phyloP scores from a whole-genome alignment of 2,329 filamentous ascomycete species.

The Cadophora sp. region DNA sequence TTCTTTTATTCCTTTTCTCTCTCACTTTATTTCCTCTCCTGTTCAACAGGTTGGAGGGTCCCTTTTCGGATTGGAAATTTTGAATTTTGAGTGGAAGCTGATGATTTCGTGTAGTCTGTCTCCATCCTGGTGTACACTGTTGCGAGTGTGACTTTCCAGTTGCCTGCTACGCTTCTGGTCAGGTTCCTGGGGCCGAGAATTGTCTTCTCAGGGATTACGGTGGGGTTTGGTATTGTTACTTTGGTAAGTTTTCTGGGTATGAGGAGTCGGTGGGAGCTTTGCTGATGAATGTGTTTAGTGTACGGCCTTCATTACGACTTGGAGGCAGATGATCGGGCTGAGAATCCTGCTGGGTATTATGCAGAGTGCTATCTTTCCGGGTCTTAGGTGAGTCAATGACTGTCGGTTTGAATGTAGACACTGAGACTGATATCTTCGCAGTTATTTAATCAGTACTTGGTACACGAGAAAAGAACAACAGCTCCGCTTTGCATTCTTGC shows the following conservation, averaged over 20 bases:
- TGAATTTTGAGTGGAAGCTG: neutral
- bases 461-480: conserved; percentile 45
- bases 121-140: conserved; percentile 78
- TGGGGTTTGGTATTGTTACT: conserved; percentile 69
- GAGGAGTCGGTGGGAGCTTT: neutral
- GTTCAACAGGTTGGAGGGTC: neutral
- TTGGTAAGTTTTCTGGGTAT: conserved; percentile 45
- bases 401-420: neutral
- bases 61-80: neutral
- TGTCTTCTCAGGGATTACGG: conserved; percentile 66
- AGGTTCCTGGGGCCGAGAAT: conserved; percentile 68
- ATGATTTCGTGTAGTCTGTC: conserved; percentile 53
- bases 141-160: conserved; percentile 70
- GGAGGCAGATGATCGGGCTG: conserved; percentile 73
- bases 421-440: conserved; percentile 27
- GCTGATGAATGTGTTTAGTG: conserved; percentile 46
- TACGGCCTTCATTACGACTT: conserved; percentile 71
- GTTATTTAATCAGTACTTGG: conserved; percentile 54
- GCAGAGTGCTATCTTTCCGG: conserved; percentile 62
- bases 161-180: conserved; percentile 72
- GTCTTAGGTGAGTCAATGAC: conserved; percentile 42
- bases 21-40: neutral
- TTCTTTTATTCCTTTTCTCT: too few relatives aligned
- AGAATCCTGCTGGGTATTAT: conserved; percentile 70
- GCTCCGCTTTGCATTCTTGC: conserved; percentile 69